Percentiles rank a stretch among this genome's conserved stretches.
Conservation (phyloP, 2,329 filamentous ascomycete species). For the Fusarium fracticaudum region DNA sequence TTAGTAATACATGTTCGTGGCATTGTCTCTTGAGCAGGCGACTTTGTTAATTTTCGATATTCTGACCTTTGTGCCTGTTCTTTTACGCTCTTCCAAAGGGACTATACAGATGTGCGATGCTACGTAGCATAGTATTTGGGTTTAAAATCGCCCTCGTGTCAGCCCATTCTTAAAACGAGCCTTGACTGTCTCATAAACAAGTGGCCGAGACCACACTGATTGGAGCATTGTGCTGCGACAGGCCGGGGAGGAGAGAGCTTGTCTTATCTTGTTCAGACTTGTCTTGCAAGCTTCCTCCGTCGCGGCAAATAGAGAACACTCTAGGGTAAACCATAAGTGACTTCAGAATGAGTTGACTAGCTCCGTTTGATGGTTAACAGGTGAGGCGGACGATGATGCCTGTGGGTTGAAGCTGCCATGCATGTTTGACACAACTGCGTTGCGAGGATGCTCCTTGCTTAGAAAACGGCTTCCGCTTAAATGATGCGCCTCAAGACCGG, state of each 20-base stretch:
- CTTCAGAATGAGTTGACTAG: constrained; percentile 1
- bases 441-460: constrained; percentile 19
- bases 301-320: neutral
- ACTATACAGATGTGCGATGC: constrained; percentile 1
- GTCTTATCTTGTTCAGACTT: neutral
- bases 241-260: neutral
- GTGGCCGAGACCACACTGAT: constrained; percentile 3
- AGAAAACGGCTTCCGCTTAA: neutral
- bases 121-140: constrained; percentile 17
- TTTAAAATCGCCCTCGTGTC: neutral
- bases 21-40: neutral
- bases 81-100: neutral
- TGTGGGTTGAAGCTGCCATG: neutral
- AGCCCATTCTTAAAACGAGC: constrained; percentile 6
- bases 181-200: neutral
- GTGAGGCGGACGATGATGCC: neutral
- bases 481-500: neutral
- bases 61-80: neutral
- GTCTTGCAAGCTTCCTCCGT: neutral
- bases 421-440: neutral
- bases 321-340: neutral
- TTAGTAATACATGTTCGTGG: neutral
- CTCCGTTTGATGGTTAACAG: neutral
- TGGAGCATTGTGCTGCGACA: constrained; percentile 5
- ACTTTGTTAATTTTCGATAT: neutral